phyloP scores from a whole-genome alignment of 192 early-diverging fungal genomes.

The Spinellus fusiger region DNA sequence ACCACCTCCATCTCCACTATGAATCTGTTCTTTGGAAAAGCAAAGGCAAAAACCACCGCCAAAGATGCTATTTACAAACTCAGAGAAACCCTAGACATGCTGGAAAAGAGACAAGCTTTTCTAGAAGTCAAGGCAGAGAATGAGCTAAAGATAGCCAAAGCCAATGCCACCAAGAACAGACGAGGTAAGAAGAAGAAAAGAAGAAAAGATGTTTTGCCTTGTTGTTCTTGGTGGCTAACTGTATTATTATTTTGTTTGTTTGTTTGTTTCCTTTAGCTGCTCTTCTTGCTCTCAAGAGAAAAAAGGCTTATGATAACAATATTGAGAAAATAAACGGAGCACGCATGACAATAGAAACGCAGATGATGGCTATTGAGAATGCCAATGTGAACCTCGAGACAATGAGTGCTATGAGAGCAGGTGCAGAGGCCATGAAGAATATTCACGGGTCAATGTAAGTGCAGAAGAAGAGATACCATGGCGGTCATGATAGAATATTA shows the following conservation, averaged over 20 bases:
- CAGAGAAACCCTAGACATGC: conserved; percentile 85
- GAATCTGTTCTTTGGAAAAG: conserved; percentile 66
- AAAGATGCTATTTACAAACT: conserved; percentile 95
- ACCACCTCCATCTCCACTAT: conserved; percentile 36
- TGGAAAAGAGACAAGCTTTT: conserved; percentile 90
- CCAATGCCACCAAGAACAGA: conserved; percentile 91
- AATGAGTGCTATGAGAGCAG: conserved; percentile 91
- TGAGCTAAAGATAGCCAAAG: conserved; percentile 79
- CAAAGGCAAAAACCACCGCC: conserved; percentile 63
- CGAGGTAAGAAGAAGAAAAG: conserved; percentile 49
- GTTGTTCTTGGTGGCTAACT: conserved; percentile 4
- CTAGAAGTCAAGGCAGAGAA: conserved; percentile 82
- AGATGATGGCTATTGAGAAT: conserved; percentile 92
- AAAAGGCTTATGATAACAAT: conserved; percentile 78
- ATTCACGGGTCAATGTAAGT: conserved; percentile 85
- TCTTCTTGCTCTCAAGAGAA: conserved; percentile 91
- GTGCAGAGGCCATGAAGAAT: conserved; percentile 87
- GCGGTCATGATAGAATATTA: not conserved
- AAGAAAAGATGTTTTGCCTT: not conserved
- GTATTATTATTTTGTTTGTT: no score
- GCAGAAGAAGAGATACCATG: not conserved
- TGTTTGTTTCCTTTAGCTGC: conserved; percentile 44
- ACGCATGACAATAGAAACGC: conserved; percentile 87
- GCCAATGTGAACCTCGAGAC: conserved; percentile 94
- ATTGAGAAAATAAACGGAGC: conserved; percentile 86